A percentile compares a stretch with the other conserved stretches of the same genome.
Evolutionary conservation across 1,139 yeast species (phyloP).

Genomic region (Candida tunisiensis): DNA sequence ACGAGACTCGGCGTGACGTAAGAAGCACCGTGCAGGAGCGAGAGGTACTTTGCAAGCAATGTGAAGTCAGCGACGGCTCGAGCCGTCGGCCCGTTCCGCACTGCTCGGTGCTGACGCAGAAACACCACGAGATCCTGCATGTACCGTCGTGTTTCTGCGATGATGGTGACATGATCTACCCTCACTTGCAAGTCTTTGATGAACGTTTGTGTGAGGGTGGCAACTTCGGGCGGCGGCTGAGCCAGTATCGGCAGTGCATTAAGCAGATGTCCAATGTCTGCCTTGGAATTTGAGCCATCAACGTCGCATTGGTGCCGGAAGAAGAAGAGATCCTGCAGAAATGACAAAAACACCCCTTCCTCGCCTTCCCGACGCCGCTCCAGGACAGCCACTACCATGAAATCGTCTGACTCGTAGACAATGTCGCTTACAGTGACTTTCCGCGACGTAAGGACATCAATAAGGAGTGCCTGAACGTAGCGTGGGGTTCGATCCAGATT

Average conservation of each 20-base stretch:
- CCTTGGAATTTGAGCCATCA: no score
- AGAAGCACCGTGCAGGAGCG: conserved; percentile 22
- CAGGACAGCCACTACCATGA: conserved; percentile 4
- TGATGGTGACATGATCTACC: conserved; percentile 18
- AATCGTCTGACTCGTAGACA: conserved; percentile 4
- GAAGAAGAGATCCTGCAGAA: conserved; percentile 6
- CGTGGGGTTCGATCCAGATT: conserved; percentile 12
- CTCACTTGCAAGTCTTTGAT: no score
- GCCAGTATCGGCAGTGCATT: no score
- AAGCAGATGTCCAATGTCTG: neutral
- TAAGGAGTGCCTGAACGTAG: conserved; percentile 11
- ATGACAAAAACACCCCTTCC: no score
- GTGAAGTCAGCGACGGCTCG: conserved; percentile 26
- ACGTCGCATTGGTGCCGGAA: no score
- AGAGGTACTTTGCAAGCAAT: conserved; percentile 22
- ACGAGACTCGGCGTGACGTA: conserved; percentile 36
- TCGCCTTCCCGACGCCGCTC: conserved; percentile 3
- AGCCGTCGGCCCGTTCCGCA: conserved; percentile 33
- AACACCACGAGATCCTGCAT: conserved; percentile 35
- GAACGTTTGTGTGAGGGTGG: no score
- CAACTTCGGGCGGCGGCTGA: no score
- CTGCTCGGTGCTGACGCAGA: conserved; percentile 33
- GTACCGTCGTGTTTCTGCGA: conserved; percentile 33
- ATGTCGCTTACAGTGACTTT: conserved; percentile 1
- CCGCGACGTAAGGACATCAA: conserved; percentile 7